phyloP scores from a whole-genome alignment of 1,284 basidiomycete species.

The Lentinula novae-zelandiae region DNA sequence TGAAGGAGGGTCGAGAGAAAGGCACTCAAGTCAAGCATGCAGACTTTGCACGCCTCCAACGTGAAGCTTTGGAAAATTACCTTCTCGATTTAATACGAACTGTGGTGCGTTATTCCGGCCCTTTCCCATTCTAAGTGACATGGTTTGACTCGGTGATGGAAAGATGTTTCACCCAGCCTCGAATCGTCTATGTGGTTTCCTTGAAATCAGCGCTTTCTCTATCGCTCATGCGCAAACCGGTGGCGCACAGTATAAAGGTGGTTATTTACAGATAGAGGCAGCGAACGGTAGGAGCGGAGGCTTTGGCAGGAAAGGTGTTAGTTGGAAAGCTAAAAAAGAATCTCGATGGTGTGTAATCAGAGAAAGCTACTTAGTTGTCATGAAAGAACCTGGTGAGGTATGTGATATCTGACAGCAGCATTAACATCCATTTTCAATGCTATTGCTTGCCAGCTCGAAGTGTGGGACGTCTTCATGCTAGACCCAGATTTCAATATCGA shows the following conservation, averaged over 20 bases:
- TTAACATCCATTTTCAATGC: constrained; percentile 3
- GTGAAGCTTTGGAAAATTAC: constrained; percentile 86
- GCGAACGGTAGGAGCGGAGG: constrained; percentile 43
- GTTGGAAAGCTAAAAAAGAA: constrained; percentile 69
- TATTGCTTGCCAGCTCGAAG: constrained; percentile 47
- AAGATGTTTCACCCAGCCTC: constrained; percentile 97
- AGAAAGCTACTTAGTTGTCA: constrained; percentile 88
- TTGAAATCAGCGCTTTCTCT: constrained; percentile 91
- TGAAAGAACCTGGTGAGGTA: constrained; percentile 87
- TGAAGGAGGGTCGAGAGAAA: constrained; percentile 49
- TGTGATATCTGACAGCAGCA: constrained; percentile 16
- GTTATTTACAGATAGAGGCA: constrained; percentile 66
- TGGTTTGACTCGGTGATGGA: constrained; percentile 5
- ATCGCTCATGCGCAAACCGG: constrained; percentile 82
- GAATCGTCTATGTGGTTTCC: constrained; percentile 90
- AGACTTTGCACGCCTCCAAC: constrained; percentile 78
- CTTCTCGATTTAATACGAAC: constrained; percentile 85
- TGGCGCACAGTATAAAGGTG: constrained; percentile 87
- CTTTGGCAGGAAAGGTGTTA: constrained; percentile 61
- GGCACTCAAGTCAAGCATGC: constrained; percentile 52
- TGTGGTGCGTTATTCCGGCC: constrained; percentile 56
- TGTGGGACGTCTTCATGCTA: constrained; percentile 94
- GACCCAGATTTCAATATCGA: constrained; percentile 90
- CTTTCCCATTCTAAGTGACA: constrained; percentile 5
- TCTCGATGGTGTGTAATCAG: constrained; percentile 92